phyloP scores from a whole-genome alignment of 805 yeast species.

The Monosporozyma siamensis region DNA sequence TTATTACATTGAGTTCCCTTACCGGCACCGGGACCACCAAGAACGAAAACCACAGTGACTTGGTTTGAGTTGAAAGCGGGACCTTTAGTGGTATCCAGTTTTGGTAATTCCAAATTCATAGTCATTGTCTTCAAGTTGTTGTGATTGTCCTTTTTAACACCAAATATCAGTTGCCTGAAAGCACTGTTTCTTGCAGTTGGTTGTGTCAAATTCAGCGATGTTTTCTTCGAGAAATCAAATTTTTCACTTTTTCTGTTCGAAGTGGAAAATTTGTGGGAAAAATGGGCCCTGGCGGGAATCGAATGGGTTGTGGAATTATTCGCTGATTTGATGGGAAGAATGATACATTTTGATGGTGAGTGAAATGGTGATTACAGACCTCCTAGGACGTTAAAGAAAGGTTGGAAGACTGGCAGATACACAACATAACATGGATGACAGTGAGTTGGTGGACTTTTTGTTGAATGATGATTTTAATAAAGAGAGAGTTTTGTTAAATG shows the following conservation, averaged over 20 bases:
- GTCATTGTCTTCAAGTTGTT: constrained; percentile 3
- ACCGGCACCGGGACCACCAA: constrained; percentile 98
- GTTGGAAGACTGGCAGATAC: too few relatives aligned
- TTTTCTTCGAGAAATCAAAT: neutral
- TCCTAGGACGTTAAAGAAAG: too few relatives aligned
- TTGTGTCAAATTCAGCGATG: neutral
- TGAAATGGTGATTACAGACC: too few relatives aligned
- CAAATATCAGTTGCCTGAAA: too few relatives aligned
- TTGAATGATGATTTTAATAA: constrained; percentile 8
- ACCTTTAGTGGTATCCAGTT: constrained; percentile 4
- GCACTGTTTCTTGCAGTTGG: neutral
- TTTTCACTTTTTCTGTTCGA: too few relatives aligned
- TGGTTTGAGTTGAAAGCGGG: constrained; percentile 53
- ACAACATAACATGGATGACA: constrained; percentile 11
- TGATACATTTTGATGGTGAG: too few relatives aligned
- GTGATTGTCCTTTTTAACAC: too few relatives aligned
- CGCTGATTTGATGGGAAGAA: too few relatives aligned
- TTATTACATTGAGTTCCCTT: constrained; percentile 94
- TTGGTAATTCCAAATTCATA: constrained; percentile 8
- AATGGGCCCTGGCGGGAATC: neutral
- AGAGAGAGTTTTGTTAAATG: neutral
- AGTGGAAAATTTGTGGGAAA: neutral
- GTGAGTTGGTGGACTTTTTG: constrained; percentile 14
- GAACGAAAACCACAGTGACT: constrained; percentile 75
- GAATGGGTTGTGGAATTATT: neutral